Base-by-base conservation (phyloP, 352 stramenopile genomes). In the Phytopythium boreale region DNA sequence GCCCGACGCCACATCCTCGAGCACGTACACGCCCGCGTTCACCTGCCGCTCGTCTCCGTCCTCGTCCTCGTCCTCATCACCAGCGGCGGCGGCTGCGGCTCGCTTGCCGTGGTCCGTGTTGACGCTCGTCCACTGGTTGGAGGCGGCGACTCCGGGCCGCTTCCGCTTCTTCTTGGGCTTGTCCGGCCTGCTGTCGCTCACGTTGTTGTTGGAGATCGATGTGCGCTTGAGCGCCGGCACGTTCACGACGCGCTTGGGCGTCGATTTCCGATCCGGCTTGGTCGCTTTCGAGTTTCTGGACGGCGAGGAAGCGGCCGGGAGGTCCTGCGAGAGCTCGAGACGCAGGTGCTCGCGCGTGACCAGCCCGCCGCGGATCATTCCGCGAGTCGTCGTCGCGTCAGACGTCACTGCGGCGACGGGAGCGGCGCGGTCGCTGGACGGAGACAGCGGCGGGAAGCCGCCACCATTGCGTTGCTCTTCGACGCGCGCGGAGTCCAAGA, bases 21-120 rank as follows among this genome's bases (percentile, higher is more conserved):
- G 50, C 61, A 81, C 60, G 56, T 89, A 91, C 24, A 92, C 82
- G 10, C 84, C 82, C 11, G 84, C 80, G 63, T 92, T 80, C 50
- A 92, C 68, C 53, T 78, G 68, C 12, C 77, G 59, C 10, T 41
- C 60, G 29, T 63, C 66, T n/a, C 57, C 62, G 10, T 61, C 52
- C 24, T 34, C 46, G 47, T n/a, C 22, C n/a, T 49, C 43, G 12
- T 71, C 47, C 1, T 62, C 37, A 15, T 64, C 57, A 17, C 69
- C 14, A 14, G 46, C 46, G 19, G 6, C 20, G 10, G 43, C 20
- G 19, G 20, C 43, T 22, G 20, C 43, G 6, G 43, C 7, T 26
- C 43, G 67, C 51, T 49, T 39, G 49, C 15, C 26, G 44, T 26
- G 37, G 10, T 7, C 31, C 50, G 9, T 58, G n/a, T 36, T 47